Base-by-base conservation (phyloP, 1,139 yeast genomes). In the Nakaseomyces delphensis region DNA sequence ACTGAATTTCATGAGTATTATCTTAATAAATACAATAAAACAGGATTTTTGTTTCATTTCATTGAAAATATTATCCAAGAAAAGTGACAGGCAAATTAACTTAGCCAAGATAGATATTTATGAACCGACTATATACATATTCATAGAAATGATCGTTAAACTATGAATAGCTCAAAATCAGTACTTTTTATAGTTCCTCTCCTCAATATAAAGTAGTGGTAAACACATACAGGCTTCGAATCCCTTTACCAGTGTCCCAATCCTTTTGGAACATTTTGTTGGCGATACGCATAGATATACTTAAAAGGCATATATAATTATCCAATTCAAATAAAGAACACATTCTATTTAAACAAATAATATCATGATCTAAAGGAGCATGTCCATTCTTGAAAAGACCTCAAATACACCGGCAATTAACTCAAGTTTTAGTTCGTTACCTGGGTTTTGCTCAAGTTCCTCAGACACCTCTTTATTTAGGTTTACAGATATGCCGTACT, bases 351-450 rank as follows among this genome's bases (percentile, higher is more conserved):
- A 8, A 13, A 13, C n/a, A 6, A 7, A 18, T 14, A 28, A 11
- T 14, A 28, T 11, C 7, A 13, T 13, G 13, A 33, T 20, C 18
- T 21, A 33, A 20, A 33, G 57, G 30, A 70, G 56, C 45, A 73
- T 65, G 51, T 71, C 76, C 70, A 71, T 68, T 48, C 71, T 65
- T 2, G 74, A 63, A 49, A 70, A 70, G 4, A 71, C 75, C 45
- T 69, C 69, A 27, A 70, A 57, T 4, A 89, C 95, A 37, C 96
- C 98, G 27, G 97, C 96, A 45, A 91, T 72, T 44, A 89, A 79
- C 65, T 91, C 99, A 50, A 89, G 65, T 59, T 79, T 86, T 52
- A 86, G 72, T 45, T 83, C 93, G 41, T 73, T 69, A 36, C 76
- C 73, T 42, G 76, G 74, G 43, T 64, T 62, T 18, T 52, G 54